Evolutionary conservation across 805 yeast species (phyloP), one percentile per base, ranked within the genome.

Genomic region (Metschnikowia kofuensis): DNA sequence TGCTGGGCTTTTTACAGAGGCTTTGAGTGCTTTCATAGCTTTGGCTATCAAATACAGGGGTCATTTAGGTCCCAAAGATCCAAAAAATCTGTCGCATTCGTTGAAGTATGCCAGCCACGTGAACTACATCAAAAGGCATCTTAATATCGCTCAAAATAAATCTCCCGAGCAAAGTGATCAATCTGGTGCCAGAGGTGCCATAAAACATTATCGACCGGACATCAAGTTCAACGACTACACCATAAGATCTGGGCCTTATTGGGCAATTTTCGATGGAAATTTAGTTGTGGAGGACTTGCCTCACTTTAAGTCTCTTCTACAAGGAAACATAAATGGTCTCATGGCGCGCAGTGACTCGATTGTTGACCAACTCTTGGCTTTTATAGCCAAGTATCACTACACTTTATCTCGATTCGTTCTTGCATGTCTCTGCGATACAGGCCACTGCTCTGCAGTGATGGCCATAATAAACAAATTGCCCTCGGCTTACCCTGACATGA

Each of bases 211-310:
- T 40, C 34, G 14, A 11, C 74, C 72, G 0, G 51, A 54, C 7
- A 52, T 58, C 35, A 66, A 60, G 31, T 54, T 63, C 47, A 69
- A 69, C 45, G 58, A 62, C 8, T 66, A 65, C 49, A 47, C 63
- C 2, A 43, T 62, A 1, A 59, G 64, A 2, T 53, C 56, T 11
- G 52, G 44, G 12, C 44, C 49, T 1, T 50, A 55, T 27, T 52
- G 55, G 35, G 69, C 75, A 2, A 48, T 66, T 7, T 48, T 72
- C 9, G 59, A 59, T 28, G 75, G 74, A 1, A 48, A 53, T 0
- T 35, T 72, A 7, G 44, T 46, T 6, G 50, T 59, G 2, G 55
- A 51, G 9, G 77, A 72, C 50, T 54, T 72, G 21, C 76, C 77
- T 0, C 35, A 49, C 7, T 72, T 71, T 51, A 45, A 53, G 12